Conservation (phyloP, 495 filamentous ascomycete genomes). For the Amphirosellinia nigrospora region DNA sequence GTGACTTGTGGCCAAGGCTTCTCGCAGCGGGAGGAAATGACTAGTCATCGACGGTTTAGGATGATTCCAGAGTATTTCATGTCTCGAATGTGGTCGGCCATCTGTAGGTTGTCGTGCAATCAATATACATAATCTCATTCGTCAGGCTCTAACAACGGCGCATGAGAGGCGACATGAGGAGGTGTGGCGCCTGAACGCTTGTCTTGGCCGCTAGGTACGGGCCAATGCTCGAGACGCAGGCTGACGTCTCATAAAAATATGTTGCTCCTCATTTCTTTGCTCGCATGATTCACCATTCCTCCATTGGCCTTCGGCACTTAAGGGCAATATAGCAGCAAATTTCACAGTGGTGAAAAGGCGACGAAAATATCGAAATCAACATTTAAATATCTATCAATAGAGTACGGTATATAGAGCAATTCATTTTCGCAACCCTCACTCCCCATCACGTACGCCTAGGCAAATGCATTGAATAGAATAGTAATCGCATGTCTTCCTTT, state of each 20-base stretch:
- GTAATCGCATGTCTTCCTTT: neutral
- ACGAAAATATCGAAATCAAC: neutral
- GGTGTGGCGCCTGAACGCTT: constrained; percentile 3
- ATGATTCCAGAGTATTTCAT: neutral
- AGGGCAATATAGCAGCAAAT: neutral
- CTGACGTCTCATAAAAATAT: neutral
- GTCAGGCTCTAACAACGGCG: neutral
- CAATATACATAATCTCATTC: neutral
- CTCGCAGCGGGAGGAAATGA: neutral
- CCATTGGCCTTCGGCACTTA: neutral
- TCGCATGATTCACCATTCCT: neutral
- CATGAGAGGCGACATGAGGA: constrained; percentile 16
- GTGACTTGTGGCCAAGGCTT: neutral
- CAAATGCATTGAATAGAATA: constrained; percentile 1
- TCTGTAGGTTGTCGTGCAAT: neutral
- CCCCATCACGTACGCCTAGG: constrained; percentile 8
- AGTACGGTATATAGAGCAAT: neutral
- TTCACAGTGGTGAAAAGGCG: neutral
- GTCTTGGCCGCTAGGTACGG: neutral
- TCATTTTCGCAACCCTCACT: neutral
- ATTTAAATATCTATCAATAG: neutral
- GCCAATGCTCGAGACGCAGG: neutral
- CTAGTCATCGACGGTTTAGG: neutral
- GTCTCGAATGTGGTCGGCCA: neutral
- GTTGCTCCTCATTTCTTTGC: neutral